Base-by-base conservation (phyloP, 495 filamentous ascomycete species). In the Penicillium pulvis region DNA sequence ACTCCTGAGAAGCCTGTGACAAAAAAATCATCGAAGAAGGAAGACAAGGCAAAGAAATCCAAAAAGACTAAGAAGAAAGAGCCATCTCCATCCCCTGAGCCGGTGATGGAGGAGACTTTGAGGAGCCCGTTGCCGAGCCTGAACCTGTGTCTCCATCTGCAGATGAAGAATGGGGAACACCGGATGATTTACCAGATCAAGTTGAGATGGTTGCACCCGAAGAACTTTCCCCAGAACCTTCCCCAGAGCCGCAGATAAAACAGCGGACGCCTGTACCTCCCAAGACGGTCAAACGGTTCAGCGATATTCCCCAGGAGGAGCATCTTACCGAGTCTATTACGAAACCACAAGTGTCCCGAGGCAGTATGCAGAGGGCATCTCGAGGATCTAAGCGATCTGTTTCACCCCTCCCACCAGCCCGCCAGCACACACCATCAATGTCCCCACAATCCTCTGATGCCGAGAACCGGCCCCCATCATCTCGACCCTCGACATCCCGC, bases 381-480 rank as follows among this genome's bases (percentile, higher is more conserved):
- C 51, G 50, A 23, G 53, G 61, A 24, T 60, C 67, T 19, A 51
- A 62, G 20, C 63, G 49, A 42, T 51, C 64, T n/a, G 62, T 72
- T 12, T 76, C 75, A 20, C 75, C 72, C 12, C 65, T 73, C 11
- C 72, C 70, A 7, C 50, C 66, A 51, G 28, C 61, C 39, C 68
- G 64, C 8, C 68, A 64, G 54, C 67, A 58, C 48, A 75, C 82
- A 2, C 84, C 84, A 6, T 86, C 86, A 1, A 79, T 80, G 47
- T 89, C 90, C 10, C 85, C 87, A 0, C 88, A 91, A 58, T 86
- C 89, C 4, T 92, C 90, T n/a, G 86, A 92, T 72, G 89, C 87
- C 1, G 90, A 92, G 66, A 92, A 92, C 60, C 84, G 81, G 17
- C 89, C 88, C 1, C 90, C 89, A 4, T 87, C 86, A 2, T 83